These are phyloP conservation scores for Citrullus colocynthis DNA, from an alignment of 306 rosid species.

Conservation along the genomic window DNA sequence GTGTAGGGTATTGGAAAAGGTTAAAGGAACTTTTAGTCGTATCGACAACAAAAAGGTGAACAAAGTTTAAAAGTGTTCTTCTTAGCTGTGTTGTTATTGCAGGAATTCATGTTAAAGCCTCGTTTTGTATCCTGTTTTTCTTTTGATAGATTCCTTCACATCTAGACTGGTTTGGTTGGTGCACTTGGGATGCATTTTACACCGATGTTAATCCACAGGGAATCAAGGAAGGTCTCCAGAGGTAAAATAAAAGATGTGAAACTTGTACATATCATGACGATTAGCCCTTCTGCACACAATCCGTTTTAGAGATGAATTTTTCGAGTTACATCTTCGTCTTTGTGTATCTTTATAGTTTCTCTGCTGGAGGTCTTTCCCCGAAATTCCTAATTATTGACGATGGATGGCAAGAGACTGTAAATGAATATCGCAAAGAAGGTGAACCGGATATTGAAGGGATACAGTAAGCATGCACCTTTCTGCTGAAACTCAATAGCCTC, in stretches of 20 bases:
- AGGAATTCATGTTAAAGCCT: background rate
- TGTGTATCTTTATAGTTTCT: constrained; percentile 22
- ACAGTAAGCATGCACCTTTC: constrained; percentile 31
- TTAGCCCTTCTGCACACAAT: background rate
- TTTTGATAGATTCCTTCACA: constrained; percentile 26
- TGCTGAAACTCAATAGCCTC: background rate
- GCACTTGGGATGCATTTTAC: constrained; percentile 82
- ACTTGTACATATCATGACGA: background rate
- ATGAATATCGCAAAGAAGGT: constrained; percentile 39
- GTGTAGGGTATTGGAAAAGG: constrained; percentile 51
- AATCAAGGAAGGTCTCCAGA: constrained; percentile 48
- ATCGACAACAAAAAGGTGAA: constrained; percentile 40
- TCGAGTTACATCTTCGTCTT: background rate
- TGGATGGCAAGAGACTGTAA: constrained; percentile 53
- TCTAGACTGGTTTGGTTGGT: constrained; percentile 80
- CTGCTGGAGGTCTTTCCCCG: constrained; percentile 44
- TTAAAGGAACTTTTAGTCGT: constrained; percentile 40
- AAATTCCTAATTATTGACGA: constrained; percentile 63
- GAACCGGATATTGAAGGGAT: constrained; percentile 38
- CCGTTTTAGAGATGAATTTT: background rate
- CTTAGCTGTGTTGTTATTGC: background rate
- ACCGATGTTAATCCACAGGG: constrained; percentile 42
- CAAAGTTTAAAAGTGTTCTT: background rate
- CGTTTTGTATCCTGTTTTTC: background rate
- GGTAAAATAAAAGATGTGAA: constrained; percentile 14